These are phyloP conservation scores for Neurospora sp. DNA, from an alignment of 495 filamentous ascomycete genomes.

Conservation along the genomic window DNA sequence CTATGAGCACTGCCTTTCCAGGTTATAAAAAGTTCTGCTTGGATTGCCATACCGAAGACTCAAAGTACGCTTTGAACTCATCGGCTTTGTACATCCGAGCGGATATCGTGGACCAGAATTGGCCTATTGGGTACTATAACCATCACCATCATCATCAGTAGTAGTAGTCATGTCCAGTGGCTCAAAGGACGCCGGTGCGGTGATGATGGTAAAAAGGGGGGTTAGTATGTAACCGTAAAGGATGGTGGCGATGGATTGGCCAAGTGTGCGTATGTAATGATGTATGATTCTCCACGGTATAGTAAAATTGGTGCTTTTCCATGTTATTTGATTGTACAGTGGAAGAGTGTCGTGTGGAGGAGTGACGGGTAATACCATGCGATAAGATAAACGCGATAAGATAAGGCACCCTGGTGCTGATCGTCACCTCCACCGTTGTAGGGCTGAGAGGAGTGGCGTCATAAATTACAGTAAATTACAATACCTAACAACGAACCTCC, in stretches of 20 bases:
- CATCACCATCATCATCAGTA: background rate
- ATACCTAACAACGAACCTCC: background rate
- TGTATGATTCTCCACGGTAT: background rate
- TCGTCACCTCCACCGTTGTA: background rate
- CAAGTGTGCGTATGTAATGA: background rate
- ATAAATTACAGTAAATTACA: background rate
- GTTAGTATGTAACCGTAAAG: background rate
- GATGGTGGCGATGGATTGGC: background rate
- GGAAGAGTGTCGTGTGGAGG: background rate
- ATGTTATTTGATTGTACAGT: background rate
- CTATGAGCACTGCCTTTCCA: background rate
- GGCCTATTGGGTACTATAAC: background rate
- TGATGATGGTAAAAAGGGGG: background rate
- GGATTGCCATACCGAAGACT: background rate
- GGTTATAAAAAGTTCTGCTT: background rate
- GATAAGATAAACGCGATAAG: background rate
- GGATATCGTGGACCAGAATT: conserved; percentile 4
- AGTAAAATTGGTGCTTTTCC: background rate
- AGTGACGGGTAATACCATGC: background rate
- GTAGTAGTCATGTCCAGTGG: background rate
- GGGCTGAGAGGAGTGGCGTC: background rate
- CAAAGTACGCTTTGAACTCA: background rate
- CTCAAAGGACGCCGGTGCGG: background rate
- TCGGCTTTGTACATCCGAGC: conserved; percentile 6
- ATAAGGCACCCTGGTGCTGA: background rate